Percentiles rank a stretch among this genome's conserved stretches.
Conservation (phyloP, 805 yeast genomes). For the Hanseniaspora clermontiae region DNA sequence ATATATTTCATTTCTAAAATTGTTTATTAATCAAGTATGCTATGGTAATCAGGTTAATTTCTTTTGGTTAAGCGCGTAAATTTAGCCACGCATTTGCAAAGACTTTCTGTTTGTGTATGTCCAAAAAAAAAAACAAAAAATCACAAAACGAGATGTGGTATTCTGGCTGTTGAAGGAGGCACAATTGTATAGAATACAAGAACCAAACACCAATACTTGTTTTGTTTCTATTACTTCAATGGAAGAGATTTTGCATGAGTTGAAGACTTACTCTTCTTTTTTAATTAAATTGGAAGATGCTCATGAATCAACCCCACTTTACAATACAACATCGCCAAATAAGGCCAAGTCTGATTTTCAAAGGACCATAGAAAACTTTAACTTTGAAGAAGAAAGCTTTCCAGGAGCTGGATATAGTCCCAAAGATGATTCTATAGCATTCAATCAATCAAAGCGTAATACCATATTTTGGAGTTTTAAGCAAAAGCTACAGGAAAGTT, state of each 20-base stretch:
- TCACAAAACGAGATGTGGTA: too few species aligned
- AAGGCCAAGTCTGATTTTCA: background rate
- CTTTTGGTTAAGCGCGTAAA: too few species aligned
- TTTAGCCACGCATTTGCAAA: too few species aligned
- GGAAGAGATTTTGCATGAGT: background rate
- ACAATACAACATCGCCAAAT: background rate
- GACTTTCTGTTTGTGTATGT: too few species aligned
- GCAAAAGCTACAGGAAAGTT: background rate
- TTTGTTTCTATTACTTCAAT: background rate
- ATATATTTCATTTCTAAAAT: too few species aligned
- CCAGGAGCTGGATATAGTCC: background rate
- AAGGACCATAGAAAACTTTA: background rate
- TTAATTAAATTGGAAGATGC: background rate
- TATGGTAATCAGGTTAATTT: too few species aligned
- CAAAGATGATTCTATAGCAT: background rate
- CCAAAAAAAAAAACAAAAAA: too few species aligned
- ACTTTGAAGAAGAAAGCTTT: background rate
- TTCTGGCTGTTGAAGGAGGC: too few species aligned
- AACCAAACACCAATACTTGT: too few species aligned
- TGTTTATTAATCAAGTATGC: too few species aligned
- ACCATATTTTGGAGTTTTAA: background rate
- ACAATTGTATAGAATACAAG: too few species aligned
- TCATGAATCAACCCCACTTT: background rate
- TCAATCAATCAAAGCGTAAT: background rate
- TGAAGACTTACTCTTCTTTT: background rate